These are phyloP conservation scores for Magnusiomyces tetraspermus DNA, from an alignment of 1,139 yeast genomes.

Conservation along the genomic window DNA sequence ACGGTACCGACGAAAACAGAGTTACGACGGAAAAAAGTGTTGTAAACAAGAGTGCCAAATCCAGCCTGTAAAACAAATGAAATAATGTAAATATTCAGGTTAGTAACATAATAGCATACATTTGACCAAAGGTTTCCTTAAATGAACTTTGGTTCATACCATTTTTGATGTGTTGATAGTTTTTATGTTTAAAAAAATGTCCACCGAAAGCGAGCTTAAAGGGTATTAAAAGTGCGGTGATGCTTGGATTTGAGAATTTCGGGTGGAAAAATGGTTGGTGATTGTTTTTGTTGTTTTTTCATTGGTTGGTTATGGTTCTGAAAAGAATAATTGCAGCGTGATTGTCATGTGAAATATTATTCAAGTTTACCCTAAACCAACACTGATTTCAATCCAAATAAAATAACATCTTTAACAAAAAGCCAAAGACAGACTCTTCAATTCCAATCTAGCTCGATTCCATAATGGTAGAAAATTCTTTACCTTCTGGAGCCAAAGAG, in stretches of 20 bases:
- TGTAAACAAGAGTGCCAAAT: constrained; percentile 48
- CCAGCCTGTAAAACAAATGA: constrained; percentile 26
- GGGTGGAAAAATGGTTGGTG: background rate
- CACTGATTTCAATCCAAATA: too few relatives aligned
- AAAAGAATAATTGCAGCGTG: too few relatives aligned
- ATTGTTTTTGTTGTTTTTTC: background rate
- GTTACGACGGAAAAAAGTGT: constrained; percentile 84
- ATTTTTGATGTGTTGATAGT: background rate
- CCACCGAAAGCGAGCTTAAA: background rate
- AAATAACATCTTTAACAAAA: too few relatives aligned
- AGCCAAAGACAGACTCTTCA: too few relatives aligned
- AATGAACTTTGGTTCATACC: background rate
- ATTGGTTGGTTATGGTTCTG: too few relatives aligned
- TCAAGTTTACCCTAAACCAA: too few relatives aligned
- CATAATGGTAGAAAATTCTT: background rate
- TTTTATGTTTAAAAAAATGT: background rate
- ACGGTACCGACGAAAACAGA: constrained; percentile 80
- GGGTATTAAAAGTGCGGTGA: background rate
- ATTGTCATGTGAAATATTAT: too few relatives aligned
- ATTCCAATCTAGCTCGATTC: too few relatives aligned
- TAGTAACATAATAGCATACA: background rate
- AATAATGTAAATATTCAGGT: background rate
- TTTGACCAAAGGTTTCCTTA: background rate
- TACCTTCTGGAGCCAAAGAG: constrained; percentile 11
- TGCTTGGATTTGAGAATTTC: background rate